Evolutionary conservation across 208 protist genomes (phyloP).

Genomic region (Naegleria fowleri): DNA sequence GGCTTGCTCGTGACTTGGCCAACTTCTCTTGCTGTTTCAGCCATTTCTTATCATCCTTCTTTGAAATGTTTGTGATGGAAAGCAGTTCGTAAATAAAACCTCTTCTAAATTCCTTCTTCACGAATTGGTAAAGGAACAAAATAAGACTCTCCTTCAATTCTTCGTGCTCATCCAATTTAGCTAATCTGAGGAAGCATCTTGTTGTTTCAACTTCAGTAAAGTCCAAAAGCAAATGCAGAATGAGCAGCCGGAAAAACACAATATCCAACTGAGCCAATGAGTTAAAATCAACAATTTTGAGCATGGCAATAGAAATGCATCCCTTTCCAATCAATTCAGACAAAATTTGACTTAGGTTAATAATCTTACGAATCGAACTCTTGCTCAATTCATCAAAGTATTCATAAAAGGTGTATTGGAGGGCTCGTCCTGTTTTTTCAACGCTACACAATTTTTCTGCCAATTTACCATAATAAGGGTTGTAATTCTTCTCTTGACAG

Average conservation of each 20-base stretch:
- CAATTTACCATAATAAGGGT: not conserved
- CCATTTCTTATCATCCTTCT: constrained; percentile 10
- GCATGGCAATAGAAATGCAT: not conserved
- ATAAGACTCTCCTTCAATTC: not conserved
- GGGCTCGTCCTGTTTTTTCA: not conserved
- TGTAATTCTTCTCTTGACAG: constrained; percentile 11
- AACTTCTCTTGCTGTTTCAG: not conserved
- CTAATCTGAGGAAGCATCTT: not conserved
- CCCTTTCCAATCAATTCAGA: not conserved
- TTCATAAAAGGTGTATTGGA: constrained; percentile 25
- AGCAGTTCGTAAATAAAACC: constrained; percentile 17
- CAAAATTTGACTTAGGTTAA: not conserved
- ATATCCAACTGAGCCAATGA: not conserved
- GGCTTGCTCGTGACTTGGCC: not conserved
- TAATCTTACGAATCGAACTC: not conserved
- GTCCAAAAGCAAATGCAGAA: constrained; percentile 8
- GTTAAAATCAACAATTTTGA: constrained; percentile 13
- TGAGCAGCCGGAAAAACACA: not conserved
- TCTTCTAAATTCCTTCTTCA: not conserved
- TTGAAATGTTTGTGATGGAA: not conserved
- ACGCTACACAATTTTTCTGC: not conserved
- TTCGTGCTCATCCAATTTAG: not conserved
- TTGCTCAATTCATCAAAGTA: not conserved
- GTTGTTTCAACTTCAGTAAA: not conserved
- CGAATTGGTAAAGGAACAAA: constrained; percentile 17